Conservation (phyloP, 495 filamentous ascomycete species). For the Podospora pseudocomata region DNA sequence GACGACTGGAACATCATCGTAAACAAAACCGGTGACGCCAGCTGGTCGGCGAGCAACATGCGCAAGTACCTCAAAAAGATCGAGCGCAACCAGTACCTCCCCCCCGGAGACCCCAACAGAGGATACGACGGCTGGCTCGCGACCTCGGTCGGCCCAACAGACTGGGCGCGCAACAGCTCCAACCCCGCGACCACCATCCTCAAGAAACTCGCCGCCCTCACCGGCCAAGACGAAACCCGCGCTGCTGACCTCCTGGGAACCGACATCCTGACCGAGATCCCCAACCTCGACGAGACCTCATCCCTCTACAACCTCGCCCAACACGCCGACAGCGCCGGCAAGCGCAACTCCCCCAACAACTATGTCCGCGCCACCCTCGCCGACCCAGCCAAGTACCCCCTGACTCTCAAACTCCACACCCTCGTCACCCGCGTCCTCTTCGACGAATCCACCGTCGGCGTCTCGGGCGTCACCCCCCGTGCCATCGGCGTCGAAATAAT, state of each 20-base stretch:
- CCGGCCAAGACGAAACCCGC: slow-evolving; percentile 35
- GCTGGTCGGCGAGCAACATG: slow-evolving; percentile 46
- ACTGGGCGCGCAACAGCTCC: slow-evolving; percentile 32
- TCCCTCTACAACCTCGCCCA: slow-evolving; percentile 45
- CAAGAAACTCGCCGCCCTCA: slow-evolving; percentile 30
- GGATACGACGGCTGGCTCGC: slow-evolving; percentile 46
- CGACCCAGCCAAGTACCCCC: slow-evolving; percentile 42
- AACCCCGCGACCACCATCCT: slow-evolving; percentile 31
- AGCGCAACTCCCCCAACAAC: slow-evolving; percentile 42
- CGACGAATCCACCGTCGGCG: slow-evolving; percentile 20
- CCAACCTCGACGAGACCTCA: slow-evolving; percentile 36
- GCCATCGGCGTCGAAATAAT: slow-evolving; percentile 48
- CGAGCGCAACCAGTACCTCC: slow-evolving; percentile 43
- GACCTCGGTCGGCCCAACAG: slow-evolving; percentile 33
- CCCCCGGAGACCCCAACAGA: slow-evolving; percentile 36
- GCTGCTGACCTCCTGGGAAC: slow-evolving; percentile 29
- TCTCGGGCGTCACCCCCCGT: slow-evolving; percentile 25
- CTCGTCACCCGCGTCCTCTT: slow-evolving; percentile 49
- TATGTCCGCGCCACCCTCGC: slow-evolving; percentile 44
- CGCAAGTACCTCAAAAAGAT: slow-evolving; percentile 42
- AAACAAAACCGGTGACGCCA: slow-evolving; percentile 44
- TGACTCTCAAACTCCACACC: slow-evolving; percentile 46
- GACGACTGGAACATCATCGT: slow-evolving; percentile 47
- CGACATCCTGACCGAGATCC: slow-evolving; percentile 41
- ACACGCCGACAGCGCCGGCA: slow-evolving; percentile 39